Conservation (phyloP, 768 basidiomycete genomes). For the Infundibulicybe gibba region DNA sequence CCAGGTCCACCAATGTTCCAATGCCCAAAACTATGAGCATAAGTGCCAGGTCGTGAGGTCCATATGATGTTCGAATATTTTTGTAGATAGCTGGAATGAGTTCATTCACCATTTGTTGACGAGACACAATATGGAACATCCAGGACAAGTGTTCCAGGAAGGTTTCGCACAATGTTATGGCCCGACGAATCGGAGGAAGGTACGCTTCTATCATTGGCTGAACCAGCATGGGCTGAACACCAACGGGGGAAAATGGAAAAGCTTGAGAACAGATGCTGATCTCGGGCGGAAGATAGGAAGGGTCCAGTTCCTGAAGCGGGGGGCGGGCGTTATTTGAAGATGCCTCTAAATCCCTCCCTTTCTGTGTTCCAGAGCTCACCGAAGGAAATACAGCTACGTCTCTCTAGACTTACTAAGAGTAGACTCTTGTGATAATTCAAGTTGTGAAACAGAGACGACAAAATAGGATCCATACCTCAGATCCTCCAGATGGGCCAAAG, state of each 20-base stretch:
- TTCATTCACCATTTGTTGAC: conserved; percentile 38
- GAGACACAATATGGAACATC: conserved; percentile 48
- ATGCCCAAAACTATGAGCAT: conserved; percentile 44
- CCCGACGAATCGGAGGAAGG: conserved; percentile 39
- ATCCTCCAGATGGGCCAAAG: conserved; percentile 44
- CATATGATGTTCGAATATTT: conserved; percentile 28
- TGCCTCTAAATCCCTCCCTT: conserved; percentile 20
- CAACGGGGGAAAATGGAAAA: conserved; percentile 42
- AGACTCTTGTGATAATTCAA: conserved; percentile 27
- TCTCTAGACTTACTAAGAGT: conserved; percentile 30
- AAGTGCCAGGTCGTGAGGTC: conserved; percentile 48
- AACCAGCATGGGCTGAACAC: conserved; percentile 26
- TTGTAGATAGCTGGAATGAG: conserved; percentile 46
- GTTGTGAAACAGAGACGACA: conserved; percentile 5
- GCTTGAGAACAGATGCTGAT: conserved; percentile 37
- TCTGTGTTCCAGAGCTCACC: conserved; percentile 7
- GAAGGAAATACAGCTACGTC: neutral
- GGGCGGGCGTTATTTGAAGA: conserved; percentile 7
- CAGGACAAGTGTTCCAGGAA: conserved; percentile 47
- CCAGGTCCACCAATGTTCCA: conserved; percentile 44
- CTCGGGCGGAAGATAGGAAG: conserved; percentile 40
- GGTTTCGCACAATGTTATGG: conserved; percentile 38
- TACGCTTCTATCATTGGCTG: conserved; percentile 40
- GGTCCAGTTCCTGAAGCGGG: conserved; percentile 34
- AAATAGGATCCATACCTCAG: conserved; percentile 36